phyloP scores from a whole-genome alignment of 768 basidiomycete species.

The Naganishia onofrii region DNA sequence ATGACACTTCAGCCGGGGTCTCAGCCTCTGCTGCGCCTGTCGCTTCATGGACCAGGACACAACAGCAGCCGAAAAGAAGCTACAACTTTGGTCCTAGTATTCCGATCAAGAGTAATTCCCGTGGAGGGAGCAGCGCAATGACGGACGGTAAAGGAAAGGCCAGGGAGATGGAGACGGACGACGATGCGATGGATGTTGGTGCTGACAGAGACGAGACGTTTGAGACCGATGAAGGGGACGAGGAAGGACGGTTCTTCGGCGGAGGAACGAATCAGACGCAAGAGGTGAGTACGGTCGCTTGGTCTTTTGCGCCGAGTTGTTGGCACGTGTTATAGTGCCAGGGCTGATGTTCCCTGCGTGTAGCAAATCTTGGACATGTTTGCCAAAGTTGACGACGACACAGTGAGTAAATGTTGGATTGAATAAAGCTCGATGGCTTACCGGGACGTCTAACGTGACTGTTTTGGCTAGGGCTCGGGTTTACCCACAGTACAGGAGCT shows the following conservation, averaged over 20 bases:
- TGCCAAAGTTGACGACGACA: constrained; percentile 62
- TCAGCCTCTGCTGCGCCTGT: neutral
- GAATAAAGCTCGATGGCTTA: neutral
- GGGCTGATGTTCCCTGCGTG: neutral
- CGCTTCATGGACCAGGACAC: neutral
- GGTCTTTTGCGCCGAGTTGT: too few species aligned
- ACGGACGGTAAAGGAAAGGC: constrained; percentile 39
- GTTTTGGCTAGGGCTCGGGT: constrained; percentile 55
- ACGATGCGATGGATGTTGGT: constrained; percentile 56
- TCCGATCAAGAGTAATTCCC: constrained; percentile 13
- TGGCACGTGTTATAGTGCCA: too few species aligned
- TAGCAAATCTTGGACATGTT: constrained; percentile 85
- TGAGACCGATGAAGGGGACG: constrained; percentile 54
- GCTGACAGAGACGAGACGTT: constrained; percentile 41
- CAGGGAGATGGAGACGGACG: constrained; percentile 56
- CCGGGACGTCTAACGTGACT: constrained; percentile 19
- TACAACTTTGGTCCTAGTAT: constrained; percentile 21
- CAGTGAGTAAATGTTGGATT: constrained; percentile 61
- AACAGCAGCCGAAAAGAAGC: neutral
- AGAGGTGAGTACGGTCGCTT: constrained; percentile 57
- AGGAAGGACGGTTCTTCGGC: constrained; percentile 87
- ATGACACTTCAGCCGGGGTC: neutral
- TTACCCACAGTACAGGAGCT: constrained; percentile 69
- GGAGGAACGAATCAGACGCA: constrained; percentile 89
- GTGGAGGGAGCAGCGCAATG: neutral